Conservation (phyloP, 2,329 filamentous ascomycete genomes). For the Pseudocercospora eumusae region DNA sequence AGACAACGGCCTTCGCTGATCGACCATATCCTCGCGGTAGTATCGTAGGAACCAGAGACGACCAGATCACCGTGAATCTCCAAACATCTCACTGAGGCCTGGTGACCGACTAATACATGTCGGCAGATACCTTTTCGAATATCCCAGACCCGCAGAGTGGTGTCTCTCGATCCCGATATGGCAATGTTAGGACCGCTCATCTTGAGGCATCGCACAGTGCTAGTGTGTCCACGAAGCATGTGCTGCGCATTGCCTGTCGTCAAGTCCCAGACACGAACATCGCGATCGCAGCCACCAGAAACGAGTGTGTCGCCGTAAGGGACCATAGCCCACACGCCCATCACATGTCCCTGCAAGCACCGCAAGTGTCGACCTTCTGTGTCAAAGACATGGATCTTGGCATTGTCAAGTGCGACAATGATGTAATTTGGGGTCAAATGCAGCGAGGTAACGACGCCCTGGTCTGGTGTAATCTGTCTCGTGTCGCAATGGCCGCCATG, state of each 20-base stretch:
- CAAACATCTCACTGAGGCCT: constrained; percentile 90
- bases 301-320: constrained; percentile 95
- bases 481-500: constrained; percentile 82
- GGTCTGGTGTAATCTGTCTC: constrained; percentile 90
- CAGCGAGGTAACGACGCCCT: constrained; percentile 92
- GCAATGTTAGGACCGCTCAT: constrained; percentile 94
- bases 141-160: constrained; percentile 93
- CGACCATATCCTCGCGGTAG: constrained; percentile 94
- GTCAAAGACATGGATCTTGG: constrained; percentile 97
- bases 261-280: constrained; percentile 96
- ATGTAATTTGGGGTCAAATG: constrained; percentile 96
- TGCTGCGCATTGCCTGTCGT: constrained; percentile 77
- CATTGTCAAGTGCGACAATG: constrained; percentile 94
- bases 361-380: constrained; percentile 84
- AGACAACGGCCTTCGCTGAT: constrained; percentile 93
- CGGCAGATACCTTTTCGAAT: constrained; percentile 82
- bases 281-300: constrained; percentile 92
- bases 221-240: constrained; percentile 89
- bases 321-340: constrained; percentile 99
- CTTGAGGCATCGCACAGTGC: constrained; percentile 93
- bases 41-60: constrained; percentile 98
- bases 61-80: constrained; percentile 96
- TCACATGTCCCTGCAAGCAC: constrained; percentile 90
- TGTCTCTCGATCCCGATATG: constrained; percentile 94
- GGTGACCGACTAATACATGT: constrained; percentile 90